Evolutionary conservation across 345 rosid species (phyloP).

Genomic region (Gossypium australe): DNA sequence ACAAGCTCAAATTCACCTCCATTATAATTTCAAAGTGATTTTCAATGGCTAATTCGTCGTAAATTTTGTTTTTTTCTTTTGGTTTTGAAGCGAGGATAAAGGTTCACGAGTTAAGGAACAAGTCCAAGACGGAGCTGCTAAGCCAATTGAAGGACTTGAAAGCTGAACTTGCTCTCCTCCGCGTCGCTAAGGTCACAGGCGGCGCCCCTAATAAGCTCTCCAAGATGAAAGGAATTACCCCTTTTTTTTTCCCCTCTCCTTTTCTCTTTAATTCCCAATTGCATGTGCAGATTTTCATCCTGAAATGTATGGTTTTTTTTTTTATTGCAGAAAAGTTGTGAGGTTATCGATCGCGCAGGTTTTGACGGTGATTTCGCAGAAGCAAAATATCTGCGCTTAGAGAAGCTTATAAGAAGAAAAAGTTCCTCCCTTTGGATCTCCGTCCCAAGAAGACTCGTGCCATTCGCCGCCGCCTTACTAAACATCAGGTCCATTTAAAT

Average conservation of each 20-base stretch:
- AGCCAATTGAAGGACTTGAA: slow-evolving; percentile 61
- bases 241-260: background rate
- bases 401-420: slow-evolving; percentile 79
- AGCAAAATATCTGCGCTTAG: slow-evolving; percentile 80
- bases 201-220: slow-evolving; percentile 79
- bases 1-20: background rate
- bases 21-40: background rate
- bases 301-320: background rate
- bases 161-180: slow-evolving; percentile 63
- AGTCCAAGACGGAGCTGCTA: slow-evolving; percentile 46
- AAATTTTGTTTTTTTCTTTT: background rate
- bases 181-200: slow-evolving; percentile 70
- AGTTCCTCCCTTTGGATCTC: slow-evolving; percentile 75
- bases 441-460: slow-evolving; percentile 97
- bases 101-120: slow-evolving; percentile 61
- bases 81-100: slow-evolving; percentile 49
- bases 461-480: slow-evolving; percentile 85
- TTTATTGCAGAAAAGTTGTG: slow-evolving; percentile 74
- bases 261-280: background rate
- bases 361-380: slow-evolving; percentile 85
- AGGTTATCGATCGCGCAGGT: slow-evolving; percentile 86
- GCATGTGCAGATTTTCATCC: background rate
- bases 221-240: slow-evolving; percentile 36
- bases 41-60: background rate
- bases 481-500: slow-evolving; percentile 55